Base-by-base conservation (phyloP, 257 asterid genomes). In the Scutellaria minor region DNA sequence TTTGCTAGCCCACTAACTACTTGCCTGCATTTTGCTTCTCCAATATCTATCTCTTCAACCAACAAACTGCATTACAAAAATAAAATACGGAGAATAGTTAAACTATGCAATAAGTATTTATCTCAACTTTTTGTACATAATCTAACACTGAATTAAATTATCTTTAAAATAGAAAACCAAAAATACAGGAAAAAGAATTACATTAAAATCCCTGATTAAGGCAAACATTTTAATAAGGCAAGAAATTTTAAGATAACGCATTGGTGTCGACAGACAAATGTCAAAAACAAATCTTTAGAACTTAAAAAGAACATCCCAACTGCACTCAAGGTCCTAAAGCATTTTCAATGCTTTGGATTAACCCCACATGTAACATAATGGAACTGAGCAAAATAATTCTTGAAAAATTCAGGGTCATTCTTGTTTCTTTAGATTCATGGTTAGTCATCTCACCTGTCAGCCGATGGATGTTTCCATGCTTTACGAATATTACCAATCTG, bases 1-100 rank as follows among this genome's bases (percentile, higher is more conserved):
- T 95, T 95, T 44, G 97, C 99, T 31, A 95, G 83, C 65, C 99
- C 99, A 80, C 99, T 95, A 61, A 95, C 99, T 50, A 92, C 99
- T 82, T 95, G 99, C 54, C 99, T 85, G 74, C 85, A 87, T 83
- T 88, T 90, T 50, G 84, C 86, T 77, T 92, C 98, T 81, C 99
- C 98, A 82, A 90, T 75, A 79, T 95, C 98, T 82, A 95, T 95
- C 85, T 95, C 99, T 83, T 95, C 99, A 83, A 95, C 98, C 81
- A 95, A 84, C 81, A 92, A 85, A 81, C 99, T 95, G 87, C 73
- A 78, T 51, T 44, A 71, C 69, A 77, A 14, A 69, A 65, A 54
- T 37, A 37, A 69, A 51, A 3, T 44, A 70, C 67, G 53, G 65
- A 75, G 71, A 69, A 12, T 24, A 13, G 44, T 73, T 68, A 15